phyloP scores from a whole-genome alignment of 73 alveolate species.

The Paramecium primaurelia region DNA sequence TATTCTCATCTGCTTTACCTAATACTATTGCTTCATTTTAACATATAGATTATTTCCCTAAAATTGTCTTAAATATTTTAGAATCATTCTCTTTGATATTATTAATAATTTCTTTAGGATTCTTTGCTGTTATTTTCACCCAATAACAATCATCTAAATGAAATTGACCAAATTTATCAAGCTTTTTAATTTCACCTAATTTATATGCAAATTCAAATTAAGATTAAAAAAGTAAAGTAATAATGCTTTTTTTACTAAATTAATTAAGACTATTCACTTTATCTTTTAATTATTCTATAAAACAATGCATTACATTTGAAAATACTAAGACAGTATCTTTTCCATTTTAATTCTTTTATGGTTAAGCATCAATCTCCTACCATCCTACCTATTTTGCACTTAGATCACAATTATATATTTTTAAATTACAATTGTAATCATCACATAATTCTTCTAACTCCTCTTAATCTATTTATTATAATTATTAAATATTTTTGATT shows the following conservation, averaged over 20 bases:
- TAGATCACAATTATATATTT: background rate
- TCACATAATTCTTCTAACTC: background rate
- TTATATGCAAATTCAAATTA: background rate
- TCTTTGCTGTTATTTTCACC: background rate
- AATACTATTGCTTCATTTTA: background rate
- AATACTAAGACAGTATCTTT: background rate
- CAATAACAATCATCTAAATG: background rate
- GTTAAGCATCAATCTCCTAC: background rate
- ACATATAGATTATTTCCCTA: background rate
- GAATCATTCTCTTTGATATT: background rate
- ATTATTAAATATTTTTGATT: background rate
- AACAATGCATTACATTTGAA: background rate
- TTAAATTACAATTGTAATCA: background rate
- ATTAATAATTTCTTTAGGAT: background rate
- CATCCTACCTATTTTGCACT: background rate
- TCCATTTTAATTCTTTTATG: background rate
- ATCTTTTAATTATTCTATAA: background rate
- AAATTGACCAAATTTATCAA: background rate
- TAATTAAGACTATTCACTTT: background rate
- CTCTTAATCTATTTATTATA: background rate
- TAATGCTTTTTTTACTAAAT: background rate
- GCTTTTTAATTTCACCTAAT: background rate
- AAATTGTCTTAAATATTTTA: background rate
- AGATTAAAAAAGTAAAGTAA: background rate
- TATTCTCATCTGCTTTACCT: background rate